Conservation (phyloP, 164 flowering plant genomes). For the Vitis riparia region DNA sequence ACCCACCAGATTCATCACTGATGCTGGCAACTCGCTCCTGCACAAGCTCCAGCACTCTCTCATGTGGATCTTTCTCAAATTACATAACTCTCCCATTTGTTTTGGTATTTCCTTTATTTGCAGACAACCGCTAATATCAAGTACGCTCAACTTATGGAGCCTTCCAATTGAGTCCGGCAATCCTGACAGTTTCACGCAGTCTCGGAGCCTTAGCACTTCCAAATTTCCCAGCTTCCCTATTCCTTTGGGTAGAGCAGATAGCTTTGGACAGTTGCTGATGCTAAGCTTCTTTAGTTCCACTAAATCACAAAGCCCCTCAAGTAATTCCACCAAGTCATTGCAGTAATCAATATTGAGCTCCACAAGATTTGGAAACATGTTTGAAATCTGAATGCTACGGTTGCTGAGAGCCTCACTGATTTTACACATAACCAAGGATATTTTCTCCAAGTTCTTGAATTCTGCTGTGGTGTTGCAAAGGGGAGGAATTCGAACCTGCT, state of each 20-base stretch:
- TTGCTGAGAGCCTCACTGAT: slow-evolving; percentile 22
- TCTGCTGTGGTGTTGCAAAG: background rate
- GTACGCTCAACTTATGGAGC: slow-evolving; percentile 24
- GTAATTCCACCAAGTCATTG: slow-evolving; percentile 33
- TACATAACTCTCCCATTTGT: slow-evolving; percentile 24
- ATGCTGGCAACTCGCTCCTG: slow-evolving; percentile 27
- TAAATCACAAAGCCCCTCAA: slow-evolving; percentile 28
- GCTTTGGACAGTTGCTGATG: slow-evolving; percentile 41
- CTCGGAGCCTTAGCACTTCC: slow-evolving; percentile 33
- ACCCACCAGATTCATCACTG: slow-evolving; percentile 19
- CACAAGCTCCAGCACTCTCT: slow-evolving; percentile 23
- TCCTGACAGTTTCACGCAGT: slow-evolving; percentile 28
- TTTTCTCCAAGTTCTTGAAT: slow-evolving; percentile 30
- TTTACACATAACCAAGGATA: slow-evolving; percentile 36
- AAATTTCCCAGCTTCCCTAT: slow-evolving; percentile 28
- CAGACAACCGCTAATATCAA: slow-evolving; percentile 38
- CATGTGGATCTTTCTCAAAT: slow-evolving; percentile 29
- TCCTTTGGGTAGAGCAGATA: slow-evolving; percentile 24
- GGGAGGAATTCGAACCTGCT: slow-evolving; percentile 24
- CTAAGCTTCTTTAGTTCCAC: slow-evolving; percentile 27
- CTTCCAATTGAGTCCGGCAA: slow-evolving; percentile 34
- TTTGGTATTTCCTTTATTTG: slow-evolving; percentile 29
- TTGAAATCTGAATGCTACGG: slow-evolving; percentile 2
- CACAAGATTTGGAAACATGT: slow-evolving; percentile 28
- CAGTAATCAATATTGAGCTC: slow-evolving; percentile 46